Evolutionary conservation across 306 rosid species (phyloP).

Genomic region (Vicia villosa): DNA sequence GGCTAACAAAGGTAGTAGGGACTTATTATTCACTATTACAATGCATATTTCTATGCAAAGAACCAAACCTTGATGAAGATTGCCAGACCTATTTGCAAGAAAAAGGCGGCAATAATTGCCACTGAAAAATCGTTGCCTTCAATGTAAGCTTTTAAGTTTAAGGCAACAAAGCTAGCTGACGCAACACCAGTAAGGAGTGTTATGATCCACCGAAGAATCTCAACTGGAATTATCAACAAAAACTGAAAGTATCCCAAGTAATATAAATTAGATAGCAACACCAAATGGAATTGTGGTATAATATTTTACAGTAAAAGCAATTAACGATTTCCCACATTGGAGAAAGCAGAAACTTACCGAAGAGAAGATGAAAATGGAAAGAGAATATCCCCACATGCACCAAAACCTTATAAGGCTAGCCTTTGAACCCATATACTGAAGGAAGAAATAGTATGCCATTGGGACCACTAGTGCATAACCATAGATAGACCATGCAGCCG

Average conservation of each 20-base stretch:
- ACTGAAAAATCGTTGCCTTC: conserved; percentile 62
- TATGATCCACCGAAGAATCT: conserved; percentile 79
- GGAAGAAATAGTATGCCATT: conserved; percentile 79
- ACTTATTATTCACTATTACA: conserved; percentile 29
- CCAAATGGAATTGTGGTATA: conserved; percentile 25
- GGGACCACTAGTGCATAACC: conserved; percentile 87
- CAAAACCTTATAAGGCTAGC: conserved; percentile 78
- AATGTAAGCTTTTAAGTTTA: conserved; percentile 66
- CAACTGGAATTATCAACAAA: conserved; percentile 82
- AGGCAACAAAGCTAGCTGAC: conserved; percentile 85
- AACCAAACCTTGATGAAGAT: conserved; percentile 95
- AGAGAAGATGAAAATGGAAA: conserved; percentile 73
- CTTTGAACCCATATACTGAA: conserved; percentile 79
- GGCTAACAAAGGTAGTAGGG: conserved; percentile 24
- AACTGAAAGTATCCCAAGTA: conserved; percentile 63
- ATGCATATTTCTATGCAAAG: conserved; percentile 64
- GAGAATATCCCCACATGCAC: conserved; percentile 99
- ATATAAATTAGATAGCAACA: conserved; percentile 33
- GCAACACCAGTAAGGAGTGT: conserved; percentile 67
- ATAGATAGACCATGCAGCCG: conserved; percentile 81
- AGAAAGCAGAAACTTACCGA: conserved; percentile 65
- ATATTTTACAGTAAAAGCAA: background rate
- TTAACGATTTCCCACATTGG: conserved; percentile 1
- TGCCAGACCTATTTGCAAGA: conserved; percentile 86
- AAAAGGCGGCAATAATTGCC: conserved; percentile 68